Evolutionary conservation across 805 yeast species (phyloP).

Genomic region (Schizosaccharomyces japonicus): DNA sequence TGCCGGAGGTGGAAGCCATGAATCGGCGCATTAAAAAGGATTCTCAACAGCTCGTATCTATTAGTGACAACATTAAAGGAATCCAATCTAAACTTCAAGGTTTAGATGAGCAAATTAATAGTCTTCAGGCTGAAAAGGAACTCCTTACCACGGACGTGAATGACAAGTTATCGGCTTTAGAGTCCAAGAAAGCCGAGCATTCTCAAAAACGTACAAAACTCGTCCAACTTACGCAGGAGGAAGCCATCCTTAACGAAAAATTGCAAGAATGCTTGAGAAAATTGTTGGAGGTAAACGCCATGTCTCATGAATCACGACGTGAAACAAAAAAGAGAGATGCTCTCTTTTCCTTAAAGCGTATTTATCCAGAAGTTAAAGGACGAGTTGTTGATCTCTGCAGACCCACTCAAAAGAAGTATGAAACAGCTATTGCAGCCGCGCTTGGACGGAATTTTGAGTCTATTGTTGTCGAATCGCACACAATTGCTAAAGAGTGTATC

Average conservation of each 20-base stretch:
- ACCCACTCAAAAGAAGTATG: constrained; percentile 51
- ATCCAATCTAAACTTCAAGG: constrained; percentile 7
- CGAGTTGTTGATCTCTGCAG: constrained; percentile 54
- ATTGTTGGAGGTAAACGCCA: constrained; percentile 52
- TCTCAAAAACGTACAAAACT: constrained; percentile 10
- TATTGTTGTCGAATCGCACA: constrained; percentile 50
- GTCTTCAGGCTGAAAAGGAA: constrained; percentile 18
- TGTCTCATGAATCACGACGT: constrained; percentile 47
- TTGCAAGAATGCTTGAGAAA: constrained; percentile 34
- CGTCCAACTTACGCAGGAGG: constrained; percentile 24
- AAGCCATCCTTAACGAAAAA: constrained; percentile 39
- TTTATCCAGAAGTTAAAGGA: constrained; percentile 73
- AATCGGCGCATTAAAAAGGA: not conserved
- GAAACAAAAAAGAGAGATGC: constrained; percentile 54
- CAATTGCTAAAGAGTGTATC: constrained; percentile 54
- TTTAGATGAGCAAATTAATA: constrained; percentile 17
- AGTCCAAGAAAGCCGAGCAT: constrained; percentile 11
- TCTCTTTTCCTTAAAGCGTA: constrained; percentile 38
- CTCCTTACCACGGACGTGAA: constrained; percentile 12
- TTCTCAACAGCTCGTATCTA: not conserved
- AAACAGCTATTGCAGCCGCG: constrained; percentile 47
- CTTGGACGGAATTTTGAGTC: constrained; percentile 65
- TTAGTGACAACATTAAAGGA: constrained; percentile 10
- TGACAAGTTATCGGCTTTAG: constrained; percentile 7
- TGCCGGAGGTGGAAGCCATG: not conserved